Base-by-base conservation (phyloP, 1,284 basidiomycete genomes). In the Pulchroboletus neoregius region DNA sequence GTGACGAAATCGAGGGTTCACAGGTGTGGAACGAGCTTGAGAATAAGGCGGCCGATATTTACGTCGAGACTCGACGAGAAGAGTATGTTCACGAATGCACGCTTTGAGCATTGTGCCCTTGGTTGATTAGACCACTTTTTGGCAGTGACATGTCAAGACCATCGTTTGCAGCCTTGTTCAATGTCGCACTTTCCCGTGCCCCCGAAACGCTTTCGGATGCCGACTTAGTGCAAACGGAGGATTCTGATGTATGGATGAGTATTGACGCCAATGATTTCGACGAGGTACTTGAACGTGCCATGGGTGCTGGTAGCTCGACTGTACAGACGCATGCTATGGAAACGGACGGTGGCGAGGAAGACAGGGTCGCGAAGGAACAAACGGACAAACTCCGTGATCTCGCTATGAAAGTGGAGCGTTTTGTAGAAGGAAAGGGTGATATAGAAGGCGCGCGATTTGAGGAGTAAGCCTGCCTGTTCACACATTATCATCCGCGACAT, bases 351-450 rank as follows among this genome's bases (percentile, higher is more conserved):
- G 57, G 61, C n/a, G 50, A 54, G 10, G 80, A 82, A 55, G 77
- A 82, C 43, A 68, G 58, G 30, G 27, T 76, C 8, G 73, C 76
- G 9, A 73, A 79, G 27, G 76, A 79, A 45, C 85, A 92, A 59
- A 85, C 91, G 2, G 64, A 74, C 13, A 80, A 78, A 45, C 68
- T 97, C 36, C 79, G 82, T 55, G 76, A 80, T 52, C 74, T 97
- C 40, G 92, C 94, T 9, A 72, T 78, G 52, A 90, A 91, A 64
- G 89, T 97, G 0, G 84, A 91, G 59, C 73, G 75, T 24, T 97
- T 97, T 62, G 81, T 97, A 2, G 84, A 92, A 55, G 91, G 88
- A 2, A 70, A 93, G 62, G 94, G 94, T 5, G 85, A 89, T 53
- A 52, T 95, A 5, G 84, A 91, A 56, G 94, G 94, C 2, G 94